Conservation (phyloP, 768 basidiomycete genomes). For the Mycena vulgaris region DNA sequence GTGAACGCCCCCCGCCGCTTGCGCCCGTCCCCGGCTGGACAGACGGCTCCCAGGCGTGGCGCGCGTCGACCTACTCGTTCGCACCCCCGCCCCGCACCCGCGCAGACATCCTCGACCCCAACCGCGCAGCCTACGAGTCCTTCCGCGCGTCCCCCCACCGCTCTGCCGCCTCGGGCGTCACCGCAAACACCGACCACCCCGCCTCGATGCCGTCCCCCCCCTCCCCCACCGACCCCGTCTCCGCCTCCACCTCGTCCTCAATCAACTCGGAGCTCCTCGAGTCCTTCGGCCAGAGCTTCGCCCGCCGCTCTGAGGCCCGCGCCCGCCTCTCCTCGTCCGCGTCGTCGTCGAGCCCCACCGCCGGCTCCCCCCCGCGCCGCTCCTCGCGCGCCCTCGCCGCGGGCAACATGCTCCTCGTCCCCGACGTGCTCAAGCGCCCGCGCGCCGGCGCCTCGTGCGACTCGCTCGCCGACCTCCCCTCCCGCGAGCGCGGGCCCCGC, state of each 20-base stretch:
- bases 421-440: constrained; percentile 51
- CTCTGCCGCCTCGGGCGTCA: constrained; percentile 58
- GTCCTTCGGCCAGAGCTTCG: constrained; percentile 30
- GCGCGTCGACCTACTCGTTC: constrained; percentile 73
- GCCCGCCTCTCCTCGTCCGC: constrained; percentile 49
- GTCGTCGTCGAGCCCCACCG: constrained; percentile 8
- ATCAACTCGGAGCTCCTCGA: constrained; percentile 62
- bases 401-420: constrained; percentile 49
- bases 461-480: not conserved
- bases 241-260: constrained; percentile 50
- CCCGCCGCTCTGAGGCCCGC: constrained; percentile 58
- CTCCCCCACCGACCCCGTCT: constrained; percentile 53
- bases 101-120: constrained; percentile 47
- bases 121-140: constrained; percentile 56
- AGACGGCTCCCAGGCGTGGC: constrained; percentile 77
- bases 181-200: constrained; percentile 56
- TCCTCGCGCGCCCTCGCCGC: not conserved
- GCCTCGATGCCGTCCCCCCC: constrained; percentile 53
- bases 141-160: constrained; percentile 69
- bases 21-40: constrained; percentile 77
- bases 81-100: constrained; percentile 56
- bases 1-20: constrained; percentile 50
- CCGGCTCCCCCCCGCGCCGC: constrained; percentile 24
- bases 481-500: constrained; percentile 48
- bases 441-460: constrained; percentile 37